Evolutionary conservation across 2,329 filamentous ascomycete species (phyloP), one percentile per base, ranked within the genome.

Genomic region (Graphilbum fragrans): DNA sequence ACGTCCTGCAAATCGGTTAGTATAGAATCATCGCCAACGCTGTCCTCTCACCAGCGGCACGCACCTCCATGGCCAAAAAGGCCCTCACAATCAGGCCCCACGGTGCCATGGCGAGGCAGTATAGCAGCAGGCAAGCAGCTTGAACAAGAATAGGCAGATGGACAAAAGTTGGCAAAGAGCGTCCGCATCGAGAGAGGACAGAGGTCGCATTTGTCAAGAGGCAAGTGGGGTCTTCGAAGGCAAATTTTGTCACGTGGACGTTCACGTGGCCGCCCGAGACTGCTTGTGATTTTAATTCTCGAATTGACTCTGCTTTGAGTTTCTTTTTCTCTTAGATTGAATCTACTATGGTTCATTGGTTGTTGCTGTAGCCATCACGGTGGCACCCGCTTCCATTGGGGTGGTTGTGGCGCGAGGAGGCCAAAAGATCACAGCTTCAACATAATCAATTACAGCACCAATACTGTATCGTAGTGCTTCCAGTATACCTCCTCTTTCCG

Each of bases 51-150:
- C 10, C 4, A 23, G 2, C 23, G 29, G 31, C 31, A 34, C 39
- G 14, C 33, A 45, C 45, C 37, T 50, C 46, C 38, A 47, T 40
- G 12, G 41, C 37, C 35, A 47, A 27, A 14, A 50, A 21, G 10
- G 41, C 43, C 6, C 45, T 44, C 1, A 50, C 18, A 9, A 49
- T 21, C 7, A 48, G 21, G 12, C 22, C 18, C 48, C 48, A 49
- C 2, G 48, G 44, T 2, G 42, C 48, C 48, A 49, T 49, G 18
- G 5, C 21, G 23, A 19, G n/a, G n/a, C n/a, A n/a, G n/a, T n/a
- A n/a, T n/a, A n/a, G n/a, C n/a, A n/a, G n/a, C n/a, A n/a, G n/a
- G n/a, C n/a, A n/a, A n/a, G n/a, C n/a, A n/a, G n/a, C n/a, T n/a
- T n/a, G n/a, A n/a, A n/a, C n/a, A n/a, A n/a, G n/a, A n/a, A 39